Percentiles rank a stretch among this genome's conserved stretches.
These are phyloP conservation scores for Sporothrix curviconia DNA, from an alignment of 2,329 filamentous ascomycete species.

Conservation along the genomic window DNA sequence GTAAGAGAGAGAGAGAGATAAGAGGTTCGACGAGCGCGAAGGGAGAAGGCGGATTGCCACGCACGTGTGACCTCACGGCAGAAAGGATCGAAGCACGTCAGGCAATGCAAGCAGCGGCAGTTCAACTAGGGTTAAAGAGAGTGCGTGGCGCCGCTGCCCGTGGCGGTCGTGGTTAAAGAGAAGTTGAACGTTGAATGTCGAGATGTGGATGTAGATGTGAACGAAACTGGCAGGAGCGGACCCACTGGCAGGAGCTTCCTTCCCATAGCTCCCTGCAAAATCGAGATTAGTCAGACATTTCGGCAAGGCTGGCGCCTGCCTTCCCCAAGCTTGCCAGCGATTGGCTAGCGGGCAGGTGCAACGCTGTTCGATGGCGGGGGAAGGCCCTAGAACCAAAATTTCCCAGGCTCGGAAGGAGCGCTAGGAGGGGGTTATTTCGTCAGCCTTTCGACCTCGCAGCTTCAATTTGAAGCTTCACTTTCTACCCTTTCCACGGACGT, in stretches of 20 bases:
- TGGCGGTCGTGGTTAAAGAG: not conserved
- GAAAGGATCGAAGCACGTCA: too few species aligned
- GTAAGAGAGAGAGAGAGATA: not conserved
- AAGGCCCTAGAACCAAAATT: constrained; percentile 10
- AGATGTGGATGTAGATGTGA: too few species aligned
- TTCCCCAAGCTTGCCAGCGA: too few species aligned
- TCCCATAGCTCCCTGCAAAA: not conserved
- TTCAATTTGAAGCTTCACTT: too few species aligned
- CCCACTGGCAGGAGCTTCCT: not conserved
- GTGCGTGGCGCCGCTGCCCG: not conserved
- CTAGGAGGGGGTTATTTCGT: not conserved
- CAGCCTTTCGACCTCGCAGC: too few species aligned
- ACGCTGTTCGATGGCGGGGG: constrained; percentile 5
- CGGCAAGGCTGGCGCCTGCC: constrained; percentile 8
- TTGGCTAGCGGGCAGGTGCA: not conserved
- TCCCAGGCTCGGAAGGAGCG: not conserved
- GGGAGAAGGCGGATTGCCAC: too few species aligned
- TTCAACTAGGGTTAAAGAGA: not conserved
- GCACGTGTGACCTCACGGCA: not conserved
- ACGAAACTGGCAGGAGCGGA: too few species aligned
- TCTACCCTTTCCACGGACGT: too few species aligned
- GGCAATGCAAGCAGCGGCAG: too few species aligned
- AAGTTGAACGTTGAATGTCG: too few species aligned
- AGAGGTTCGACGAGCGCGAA: not conserved
- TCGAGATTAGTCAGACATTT: constrained; percentile 13